These are phyloP conservation scores for Alternaria triticimaculans DNA, from an alignment of 2,329 filamentous ascomycete genomes.

Conservation along the genomic window DNA sequence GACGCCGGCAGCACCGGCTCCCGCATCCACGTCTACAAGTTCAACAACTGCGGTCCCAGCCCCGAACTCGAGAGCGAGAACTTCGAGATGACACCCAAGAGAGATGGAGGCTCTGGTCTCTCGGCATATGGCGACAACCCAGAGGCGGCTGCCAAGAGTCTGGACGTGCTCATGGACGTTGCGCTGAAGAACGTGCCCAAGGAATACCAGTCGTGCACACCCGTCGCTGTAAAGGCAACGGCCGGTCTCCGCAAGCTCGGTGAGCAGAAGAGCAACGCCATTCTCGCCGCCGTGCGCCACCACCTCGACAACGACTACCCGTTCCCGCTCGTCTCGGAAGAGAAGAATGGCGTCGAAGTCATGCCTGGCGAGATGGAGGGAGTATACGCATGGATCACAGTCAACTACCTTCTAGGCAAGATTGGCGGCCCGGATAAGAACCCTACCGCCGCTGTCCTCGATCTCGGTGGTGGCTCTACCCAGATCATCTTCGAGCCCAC, in stretches of 20 bases:
- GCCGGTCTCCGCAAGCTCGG: slow-evolving; percentile 91
- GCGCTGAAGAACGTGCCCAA: slow-evolving; percentile 86
- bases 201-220: slow-evolving; percentile 87
- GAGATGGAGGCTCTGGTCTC: slow-evolving; percentile 76
- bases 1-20: slow-evolving; percentile 98
- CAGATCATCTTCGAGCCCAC: slow-evolving; percentile 99
- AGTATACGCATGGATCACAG: slow-evolving; percentile 98
- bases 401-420: slow-evolving; percentile 97
- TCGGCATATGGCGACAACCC: slow-evolving; percentile 89
- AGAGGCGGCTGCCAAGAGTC: slow-evolving; percentile 83
- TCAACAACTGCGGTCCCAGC: slow-evolving; percentile 97
- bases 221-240: slow-evolving; percentile 96
- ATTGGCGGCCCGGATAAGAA: slow-evolving; percentile 91
- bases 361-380: slow-evolving; percentile 98
- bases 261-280: slow-evolving; percentile 77
- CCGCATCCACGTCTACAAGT: slow-evolving; percentile 97
- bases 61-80: slow-evolving; percentile 91
- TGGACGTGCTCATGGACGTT: slow-evolving; percentile 86
- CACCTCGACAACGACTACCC: slow-evolving; percentile 89
- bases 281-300: slow-evolving; percentile 81
- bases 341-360: slow-evolving; percentile 87
- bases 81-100: slow-evolving; percentile 92
- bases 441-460: slow-evolving; percentile 92
- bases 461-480: slow-evolving; percentile 94
- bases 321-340: slow-evolving; percentile 88